Evolutionary conservation across 768 basidiomycete genomes (phyloP), one percentile per base, ranked within the genome.

Genomic region (Pleurotus giganteus): DNA sequence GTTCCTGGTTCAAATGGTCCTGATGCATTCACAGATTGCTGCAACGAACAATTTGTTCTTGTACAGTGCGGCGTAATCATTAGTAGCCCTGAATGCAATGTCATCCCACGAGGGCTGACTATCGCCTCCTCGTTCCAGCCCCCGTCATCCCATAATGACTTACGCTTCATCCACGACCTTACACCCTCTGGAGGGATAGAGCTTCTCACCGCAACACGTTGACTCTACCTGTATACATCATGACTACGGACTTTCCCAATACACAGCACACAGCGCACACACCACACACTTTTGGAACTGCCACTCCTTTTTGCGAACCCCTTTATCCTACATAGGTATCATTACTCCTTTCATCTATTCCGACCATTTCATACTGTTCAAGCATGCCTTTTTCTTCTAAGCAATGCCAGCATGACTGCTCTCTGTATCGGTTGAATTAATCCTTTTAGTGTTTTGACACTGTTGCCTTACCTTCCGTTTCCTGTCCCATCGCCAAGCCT

Each of bases 11-110:
- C 15, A 50, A 19, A 51, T 34, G 4, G 24, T 29, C 57, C 13
- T 34, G 42, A 57, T 28, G 57, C 58, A 42, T 50, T 31, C 45
- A 24, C 57, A 95, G 92, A 95, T 98, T 67, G 94, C 94, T 47
- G 94, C 94, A 39, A 98, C 94, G 63, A 97, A 97, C 80, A 97
- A 97, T 72, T 74, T 97, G 73, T 95, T 88, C 81, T 74, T 91
- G 71, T 89, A 89, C 74, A 88, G 86, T 71, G 86, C 83, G 62
- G 81, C 81, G 70, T 82, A 70, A 79, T 68, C 28, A n/a, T 43
- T 17, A 53, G 31, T 23, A 52, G 21, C 34, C 27, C 31, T 27
- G n/a, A n/a, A 28, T 28, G n/a, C 21, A 15, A n/a, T 29, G 46
- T 29, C 46, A 27, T 19, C 12, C n/a, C 29, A 32, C 13, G 31